A percentile compares a stretch with the other conserved stretches of the same genome.
These are phyloP conservation scores for Fistulifera solaris DNA, from an alignment of 108 stramenopile species.

Conservation along the genomic window DNA sequence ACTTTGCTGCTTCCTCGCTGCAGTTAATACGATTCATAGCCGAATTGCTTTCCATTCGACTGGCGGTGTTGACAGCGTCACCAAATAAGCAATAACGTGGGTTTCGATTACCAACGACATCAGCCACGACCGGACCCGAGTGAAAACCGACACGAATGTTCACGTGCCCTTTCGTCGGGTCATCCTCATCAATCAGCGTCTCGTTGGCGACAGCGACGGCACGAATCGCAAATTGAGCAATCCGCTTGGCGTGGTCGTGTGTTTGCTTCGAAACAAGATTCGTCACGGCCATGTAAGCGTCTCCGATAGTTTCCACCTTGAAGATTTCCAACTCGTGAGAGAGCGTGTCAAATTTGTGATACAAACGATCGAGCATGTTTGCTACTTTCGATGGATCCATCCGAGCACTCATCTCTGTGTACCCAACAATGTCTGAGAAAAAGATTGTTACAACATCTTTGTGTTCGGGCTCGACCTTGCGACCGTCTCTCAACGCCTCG, in stretches of 20 bases:
- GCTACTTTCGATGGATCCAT: constrained; percentile 52
- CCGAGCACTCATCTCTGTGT: constrained; percentile 38
- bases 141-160: constrained; percentile 42
- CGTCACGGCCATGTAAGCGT: constrained; percentile 51
- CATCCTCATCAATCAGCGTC: constrained; percentile 25
- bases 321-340: constrained; percentile 43
- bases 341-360: constrained; percentile 44
- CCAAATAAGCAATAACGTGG: constrained; percentile 71
- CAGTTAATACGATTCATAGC: constrained; percentile 29
- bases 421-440: constrained; percentile 74
- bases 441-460: constrained; percentile 61
- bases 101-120: constrained; percentile 60
- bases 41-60: constrained; percentile 41
- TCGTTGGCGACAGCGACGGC: constrained; percentile 30
- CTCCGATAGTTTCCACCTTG: constrained; percentile 78
- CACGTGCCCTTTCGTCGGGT: constrained; percentile 19
- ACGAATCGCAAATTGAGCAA: constrained; percentile 57
- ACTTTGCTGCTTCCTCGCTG: constrained; percentile 22
- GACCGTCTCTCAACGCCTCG: constrained; percentile 23
- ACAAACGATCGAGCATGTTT: constrained; percentile 57
- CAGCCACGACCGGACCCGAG: constrained; percentile 59
- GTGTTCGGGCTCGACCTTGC: constrained; percentile 33
- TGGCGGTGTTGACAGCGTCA: constrained; percentile 64
- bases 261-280: constrained; percentile 50
- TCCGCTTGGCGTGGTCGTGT: constrained; percentile 49